A percentile compares a stretch with the other conserved stretches of the same genome.
Conservation (phyloP, 2,329 filamentous ascomycete genomes). For the Aureobasidium sp. region DNA sequence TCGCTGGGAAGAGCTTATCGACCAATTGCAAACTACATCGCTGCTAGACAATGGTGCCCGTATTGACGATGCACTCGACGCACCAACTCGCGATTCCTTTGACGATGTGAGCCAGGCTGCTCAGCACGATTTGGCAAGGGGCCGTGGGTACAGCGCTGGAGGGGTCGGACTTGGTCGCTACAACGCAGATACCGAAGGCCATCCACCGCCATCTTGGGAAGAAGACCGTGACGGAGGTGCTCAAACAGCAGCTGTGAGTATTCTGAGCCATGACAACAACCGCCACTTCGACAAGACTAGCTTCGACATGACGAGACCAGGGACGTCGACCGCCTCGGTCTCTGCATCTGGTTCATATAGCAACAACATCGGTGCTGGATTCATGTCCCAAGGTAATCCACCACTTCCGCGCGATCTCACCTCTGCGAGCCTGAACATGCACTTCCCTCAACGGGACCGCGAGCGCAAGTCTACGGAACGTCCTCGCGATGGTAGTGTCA, state of each 20-base stretch:
- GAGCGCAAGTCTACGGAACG: conserved; percentile 3
- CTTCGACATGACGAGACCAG: background rate
- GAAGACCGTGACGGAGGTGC: conserved; percentile 15
- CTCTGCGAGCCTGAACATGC: background rate
- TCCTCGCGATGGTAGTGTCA: conserved; percentile 19
- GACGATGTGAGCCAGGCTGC: conserved; percentile 12
- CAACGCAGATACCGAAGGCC: background rate
- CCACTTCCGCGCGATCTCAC: conserved; percentile 3
- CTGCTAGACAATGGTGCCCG: conserved; percentile 21
- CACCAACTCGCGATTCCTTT: conserved; percentile 10
- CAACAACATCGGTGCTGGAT: conserved; percentile 4
- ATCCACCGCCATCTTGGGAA: conserved; percentile 10
- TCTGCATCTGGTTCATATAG: background rate
- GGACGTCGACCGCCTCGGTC: background rate
- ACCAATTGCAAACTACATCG: conserved; percentile 29
- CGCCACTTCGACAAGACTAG: conserved; percentile 1
- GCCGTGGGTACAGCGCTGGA: conserved; percentile 1
- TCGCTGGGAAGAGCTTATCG: conserved; percentile 46
- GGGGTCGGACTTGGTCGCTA: background rate
- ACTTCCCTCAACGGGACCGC: background rate
- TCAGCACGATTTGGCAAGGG: background rate
- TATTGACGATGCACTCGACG: conserved; percentile 22
- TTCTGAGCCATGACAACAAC: conserved; percentile 7
- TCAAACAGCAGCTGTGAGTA: conserved; percentile 14
- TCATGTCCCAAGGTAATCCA: background rate